These are phyloP conservation scores for Trichoderma guizhouense DNA, from an alignment of 2,329 filamentous ascomycete species.

Conservation along the genomic window DNA sequence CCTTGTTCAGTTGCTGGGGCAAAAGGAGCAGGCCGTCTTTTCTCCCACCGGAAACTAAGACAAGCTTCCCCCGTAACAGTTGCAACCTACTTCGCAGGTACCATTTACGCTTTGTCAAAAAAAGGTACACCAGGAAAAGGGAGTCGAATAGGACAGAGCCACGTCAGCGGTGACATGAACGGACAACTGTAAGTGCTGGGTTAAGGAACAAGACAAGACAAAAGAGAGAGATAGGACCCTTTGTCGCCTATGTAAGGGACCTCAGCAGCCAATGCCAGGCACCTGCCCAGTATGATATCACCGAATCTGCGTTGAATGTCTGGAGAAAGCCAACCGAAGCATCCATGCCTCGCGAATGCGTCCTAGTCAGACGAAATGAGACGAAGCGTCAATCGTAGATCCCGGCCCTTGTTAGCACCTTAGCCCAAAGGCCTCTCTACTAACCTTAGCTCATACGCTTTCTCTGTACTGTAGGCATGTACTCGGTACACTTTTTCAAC, in stretches of 20 bases:
- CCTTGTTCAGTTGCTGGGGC: constrained; percentile 13
- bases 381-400: constrained; percentile 16
- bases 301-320: not conserved
- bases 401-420: not conserved
- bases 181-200: not conserved
- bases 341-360: constrained; percentile 10
- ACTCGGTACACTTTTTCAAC: not conserved
- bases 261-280: not conserved
- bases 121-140: not conserved
- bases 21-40: not conserved
- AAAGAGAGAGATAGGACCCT: not conserved
- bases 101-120: not conserved
- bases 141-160: not conserved
- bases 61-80: not conserved
- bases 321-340: constrained; percentile 5
- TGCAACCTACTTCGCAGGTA: not conserved
- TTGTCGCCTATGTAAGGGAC: not conserved
- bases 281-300: not conserved
- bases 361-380: constrained; percentile 13
- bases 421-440: not conserved
- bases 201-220: not conserved
- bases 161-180: not conserved
- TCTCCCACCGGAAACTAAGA: constrained; percentile 12
- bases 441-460: not conserved
- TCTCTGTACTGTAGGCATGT: not conserved